Percentiles rank a stretch among this genome's conserved stretches.
phyloP scores from a whole-genome alignment of 2,329 filamentous ascomycete genomes.

The Talaromyces sp. region DNA sequence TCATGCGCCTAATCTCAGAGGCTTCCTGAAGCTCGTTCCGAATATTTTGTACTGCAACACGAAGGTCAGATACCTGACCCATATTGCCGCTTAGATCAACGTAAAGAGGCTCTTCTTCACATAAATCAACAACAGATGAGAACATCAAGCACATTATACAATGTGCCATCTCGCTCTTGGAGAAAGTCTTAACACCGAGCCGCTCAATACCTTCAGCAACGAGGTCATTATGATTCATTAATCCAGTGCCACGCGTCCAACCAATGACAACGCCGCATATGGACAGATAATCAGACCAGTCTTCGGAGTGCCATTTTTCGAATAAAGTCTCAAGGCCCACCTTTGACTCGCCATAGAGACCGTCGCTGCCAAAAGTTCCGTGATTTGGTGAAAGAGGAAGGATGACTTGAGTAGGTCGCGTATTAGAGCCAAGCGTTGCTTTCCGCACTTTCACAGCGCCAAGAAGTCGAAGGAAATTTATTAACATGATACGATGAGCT shows the following conservation, averaged over 20 bases:
- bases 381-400: constrained; percentile 95
- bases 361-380: constrained; percentile 95
- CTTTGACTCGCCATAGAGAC: constrained; percentile 97
- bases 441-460: constrained; percentile 90
- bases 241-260: constrained; percentile 95
- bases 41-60: constrained; percentile 86
- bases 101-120: constrained; percentile 91
- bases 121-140: constrained; percentile 85
- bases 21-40: constrained; percentile 93
- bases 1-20: constrained; percentile 58
- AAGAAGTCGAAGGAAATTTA: constrained; percentile 86
- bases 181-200: constrained; percentile 95
- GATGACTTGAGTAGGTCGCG: constrained; percentile 91
- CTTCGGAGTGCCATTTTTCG: constrained; percentile 97
- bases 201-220: constrained; percentile 95
- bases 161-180: constrained; percentile 99
- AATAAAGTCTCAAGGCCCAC: constrained; percentile 94
- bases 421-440: constrained; percentile 79
- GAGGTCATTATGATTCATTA: constrained; percentile 97
- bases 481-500: constrained; percentile 97
- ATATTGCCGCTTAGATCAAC: constrained; percentile 96
- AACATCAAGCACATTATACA: constrained; percentile 95
- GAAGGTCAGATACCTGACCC: constrained; percentile 93
- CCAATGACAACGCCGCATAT: constrained; percentile 98
- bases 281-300: constrained; percentile 94